Conservation (phyloP, 139 green algal species). For the Chlorella ohadii region DNA sequence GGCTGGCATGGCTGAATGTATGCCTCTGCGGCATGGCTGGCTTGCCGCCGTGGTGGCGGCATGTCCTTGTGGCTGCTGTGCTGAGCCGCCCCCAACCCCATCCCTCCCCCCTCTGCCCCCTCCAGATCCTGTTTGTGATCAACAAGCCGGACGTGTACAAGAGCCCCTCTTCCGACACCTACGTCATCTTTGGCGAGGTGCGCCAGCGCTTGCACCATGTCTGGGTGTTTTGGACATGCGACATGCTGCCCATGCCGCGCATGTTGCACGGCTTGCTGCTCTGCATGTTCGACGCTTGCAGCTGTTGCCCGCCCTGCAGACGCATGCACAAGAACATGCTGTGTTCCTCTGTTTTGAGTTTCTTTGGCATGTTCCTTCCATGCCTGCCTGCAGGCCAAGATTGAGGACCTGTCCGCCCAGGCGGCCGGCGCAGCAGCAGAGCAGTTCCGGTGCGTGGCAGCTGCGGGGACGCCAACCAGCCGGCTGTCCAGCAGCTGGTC, state of each 20-base stretch:
- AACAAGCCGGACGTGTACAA: slow-evolving; percentile 98
- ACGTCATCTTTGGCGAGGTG: slow-evolving; percentile 99
- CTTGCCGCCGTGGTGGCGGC: too few species aligned
- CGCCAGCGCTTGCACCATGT: background rate
- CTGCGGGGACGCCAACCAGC: background rate
- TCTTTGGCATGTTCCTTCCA: too few species aligned
- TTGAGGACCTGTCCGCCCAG: slow-evolving; percentile 96
- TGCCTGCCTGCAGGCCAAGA: slow-evolving; percentile 79
- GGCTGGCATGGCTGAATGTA: too few species aligned
- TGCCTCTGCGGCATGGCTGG: too few species aligned
- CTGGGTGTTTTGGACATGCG: too few species aligned
- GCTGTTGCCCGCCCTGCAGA: too few species aligned
- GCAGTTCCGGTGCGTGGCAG: slow-evolving; percentile 74
- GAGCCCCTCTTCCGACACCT: slow-evolving; percentile 93
- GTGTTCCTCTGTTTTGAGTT: too few species aligned
- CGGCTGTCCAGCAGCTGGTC: background rate
- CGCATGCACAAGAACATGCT: too few species aligned
- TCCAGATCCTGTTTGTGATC: slow-evolving; percentile 99
- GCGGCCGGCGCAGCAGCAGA: slow-evolving; percentile 81
- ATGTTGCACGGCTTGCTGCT: too few species aligned
- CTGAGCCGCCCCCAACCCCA: background rate
- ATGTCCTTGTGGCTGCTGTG: background rate
- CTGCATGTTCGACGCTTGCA: too few species aligned
- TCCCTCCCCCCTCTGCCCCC: background rate
- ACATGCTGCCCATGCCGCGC: too few species aligned